Base-by-base conservation (phyloP, 2,329 filamentous ascomycete species). In the Exophiala mesophila region DNA sequence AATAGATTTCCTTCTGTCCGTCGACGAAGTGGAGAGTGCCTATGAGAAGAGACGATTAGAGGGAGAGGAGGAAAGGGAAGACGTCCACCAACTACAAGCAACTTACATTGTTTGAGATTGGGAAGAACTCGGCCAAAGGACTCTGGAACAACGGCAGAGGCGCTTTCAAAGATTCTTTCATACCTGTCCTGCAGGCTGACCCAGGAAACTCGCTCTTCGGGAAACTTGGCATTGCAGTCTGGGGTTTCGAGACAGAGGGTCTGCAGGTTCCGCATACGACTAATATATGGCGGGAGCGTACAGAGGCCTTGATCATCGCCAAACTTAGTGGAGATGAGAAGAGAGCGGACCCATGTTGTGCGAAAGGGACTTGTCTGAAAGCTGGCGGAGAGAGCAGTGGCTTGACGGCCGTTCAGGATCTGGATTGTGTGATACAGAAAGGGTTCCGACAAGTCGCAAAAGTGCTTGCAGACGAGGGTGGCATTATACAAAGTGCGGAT, bases 21-120 rank as follows among this genome's bases (percentile, higher is more conserved):
- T 56, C 52, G n/a, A 56, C 54, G 29, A 56, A 54, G 36, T 56
- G 54, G 29, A 56, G 32, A 8, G 54, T 56, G 28, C 50, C 48
- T 53, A 32, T 9, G 18, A 28, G 15, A 34, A 19, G 21, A 17
- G 13, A 34, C 21, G 34, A 15, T 16, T 35, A 2, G 4, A 28
- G 10, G 12, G 8, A 4, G 10, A 13, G 10, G 13, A 10, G 7
- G 6, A 19, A 16, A 34, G 17, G n/a, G n/a, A n/a, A n/a, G n/a
- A n/a, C n/a, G n/a, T n/a, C n/a, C n/a, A n/a, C n/a, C n/a, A n/a
- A n/a, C n/a, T n/a, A n/a, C n/a, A n/a, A n/a, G n/a, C n/a, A 17
- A 24, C 43, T 20, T 39, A 49, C 53, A 56, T 21, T 19, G 41
- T 20, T 39, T 32, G 24, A 56, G 37, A 19, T 39, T 45, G 8